Evolutionary conservation across 2,329 filamentous ascomycete genomes (phyloP).

Genomic region (Fusarium sp.): DNA sequence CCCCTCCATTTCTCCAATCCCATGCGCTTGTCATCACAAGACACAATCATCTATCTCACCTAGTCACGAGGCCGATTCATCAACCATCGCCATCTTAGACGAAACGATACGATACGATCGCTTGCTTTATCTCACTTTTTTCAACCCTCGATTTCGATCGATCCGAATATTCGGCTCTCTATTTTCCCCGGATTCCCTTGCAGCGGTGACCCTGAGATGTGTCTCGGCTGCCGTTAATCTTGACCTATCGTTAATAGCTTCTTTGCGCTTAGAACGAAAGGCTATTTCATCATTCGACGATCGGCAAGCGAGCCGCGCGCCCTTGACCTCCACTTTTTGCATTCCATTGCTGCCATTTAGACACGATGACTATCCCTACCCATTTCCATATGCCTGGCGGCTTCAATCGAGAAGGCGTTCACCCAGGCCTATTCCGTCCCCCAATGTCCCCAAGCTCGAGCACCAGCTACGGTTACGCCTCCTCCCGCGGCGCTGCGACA

Average conservation of each 20-base stretch:
- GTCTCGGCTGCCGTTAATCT: constrained; percentile 47
- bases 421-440: constrained; percentile 62
- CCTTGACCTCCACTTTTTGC: constrained; percentile 12
- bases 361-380: constrained; percentile 47
- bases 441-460: constrained; percentile 58
- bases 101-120: not conserved
- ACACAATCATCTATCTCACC: constrained; percentile 32
- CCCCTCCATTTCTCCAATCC: constrained; percentile 11
- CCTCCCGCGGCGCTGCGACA: constrained; percentile 35
- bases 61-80: constrained; percentile 35
- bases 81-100: constrained; percentile 13
- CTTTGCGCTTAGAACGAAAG: constrained; percentile 23
- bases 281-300: constrained; percentile 8
- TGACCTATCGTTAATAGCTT: constrained; percentile 21
- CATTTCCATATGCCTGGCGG: constrained; percentile 54
- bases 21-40: constrained; percentile 34
- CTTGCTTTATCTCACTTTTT: not conserved
- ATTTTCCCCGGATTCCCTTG: constrained; percentile 36
- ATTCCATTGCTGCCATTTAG: constrained; percentile 20
- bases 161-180: constrained; percentile 16
- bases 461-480: constrained; percentile 54
- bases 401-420: constrained; percentile 54
- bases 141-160: constrained; percentile 13
- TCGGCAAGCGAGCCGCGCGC: constrained; percentile 6
- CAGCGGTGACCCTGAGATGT: constrained; percentile 40